These are phyloP conservation scores for Nicotiana sylvestris DNA, from an alignment of 257 asterid genomes.

Conservation along the genomic window DNA sequence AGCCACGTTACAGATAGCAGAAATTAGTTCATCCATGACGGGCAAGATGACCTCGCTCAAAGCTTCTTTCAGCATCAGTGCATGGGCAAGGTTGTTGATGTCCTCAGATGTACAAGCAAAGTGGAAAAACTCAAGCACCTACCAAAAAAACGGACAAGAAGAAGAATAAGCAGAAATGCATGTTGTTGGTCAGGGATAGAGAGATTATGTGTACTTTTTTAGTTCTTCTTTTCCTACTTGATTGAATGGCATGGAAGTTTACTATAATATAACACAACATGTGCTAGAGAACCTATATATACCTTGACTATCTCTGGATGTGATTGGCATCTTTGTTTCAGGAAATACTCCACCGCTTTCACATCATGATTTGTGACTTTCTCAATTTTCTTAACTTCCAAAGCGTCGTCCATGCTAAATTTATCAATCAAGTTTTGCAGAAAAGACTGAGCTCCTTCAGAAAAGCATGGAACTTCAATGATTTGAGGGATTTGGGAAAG, in stretches of 20 bases:
- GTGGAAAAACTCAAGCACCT: conserved; percentile 53
- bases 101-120: conserved; percentile 57
- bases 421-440: conserved; percentile 47
- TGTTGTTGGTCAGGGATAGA: neutral
- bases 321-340: conserved; percentile 51
- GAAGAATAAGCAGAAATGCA: neutral
- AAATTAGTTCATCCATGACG: conserved; percentile 36
- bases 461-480: conserved; percentile 68
- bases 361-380: conserved; percentile 46
- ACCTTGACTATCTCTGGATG: conserved; percentile 78
- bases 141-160: neutral
- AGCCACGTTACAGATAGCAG: conserved; percentile 33
- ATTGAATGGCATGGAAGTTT: neutral
- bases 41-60: conserved; percentile 28
- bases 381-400: conserved; percentile 46
- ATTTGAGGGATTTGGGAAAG: conserved; percentile 63
- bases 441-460: conserved; percentile 54
- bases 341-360: conserved; percentile 49
- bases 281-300: neutral
- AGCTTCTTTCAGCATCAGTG: conserved; percentile 45
- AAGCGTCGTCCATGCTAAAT: conserved; percentile 42
- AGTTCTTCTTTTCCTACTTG: neutral
- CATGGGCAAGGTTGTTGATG: conserved; percentile 52
- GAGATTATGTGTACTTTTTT: no score
- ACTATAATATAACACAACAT: no score